Evolutionary conservation across 345 rosid species (phyloP).

Genomic region (Jatropha curcas): DNA sequence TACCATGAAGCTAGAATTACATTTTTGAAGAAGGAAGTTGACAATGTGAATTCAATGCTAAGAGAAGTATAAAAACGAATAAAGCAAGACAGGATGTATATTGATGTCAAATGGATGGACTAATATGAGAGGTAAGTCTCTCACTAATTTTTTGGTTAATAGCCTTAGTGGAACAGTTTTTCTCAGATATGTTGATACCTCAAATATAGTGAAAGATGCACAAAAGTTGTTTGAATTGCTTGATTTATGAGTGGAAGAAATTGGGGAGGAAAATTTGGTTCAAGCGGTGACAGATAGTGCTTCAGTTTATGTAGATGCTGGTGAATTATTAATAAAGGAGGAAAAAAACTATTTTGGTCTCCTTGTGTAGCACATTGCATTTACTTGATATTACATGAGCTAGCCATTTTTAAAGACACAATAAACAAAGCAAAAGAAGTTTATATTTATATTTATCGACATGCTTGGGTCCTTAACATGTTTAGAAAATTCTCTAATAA

Average conservation of each 20-base stretch:
- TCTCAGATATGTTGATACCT: too few relatives aligned
- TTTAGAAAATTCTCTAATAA: neutral
- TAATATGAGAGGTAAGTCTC: neutral
- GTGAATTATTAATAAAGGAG: neutral
- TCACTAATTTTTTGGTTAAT: too few relatives aligned
- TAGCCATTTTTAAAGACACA: neutral
- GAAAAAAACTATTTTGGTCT: slow-evolving; percentile 16
- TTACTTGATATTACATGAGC: neutral
- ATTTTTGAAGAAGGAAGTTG: neutral
- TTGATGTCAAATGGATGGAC: neutral
- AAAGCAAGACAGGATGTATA: neutral
- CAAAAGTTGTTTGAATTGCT: neutral
- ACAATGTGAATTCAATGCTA: neutral
- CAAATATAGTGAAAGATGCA: neutral
- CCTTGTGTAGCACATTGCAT: slow-evolving; percentile 11
- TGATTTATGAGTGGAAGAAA: too few relatives aligned
- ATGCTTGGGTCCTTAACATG: slow-evolving; percentile 12
- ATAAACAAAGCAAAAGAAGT: neutral
- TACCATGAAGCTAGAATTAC: slow-evolving; percentile 7
- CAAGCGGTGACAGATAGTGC: too few relatives aligned
- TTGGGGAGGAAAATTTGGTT: too few relatives aligned
- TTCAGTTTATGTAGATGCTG: neutral
- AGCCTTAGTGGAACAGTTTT: too few relatives aligned
- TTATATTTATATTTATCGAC: neutral
- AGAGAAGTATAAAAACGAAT: slow-evolving; percentile 6